Evolutionary conservation across 768 basidiomycete species (phyloP).

Genomic region (Rhodotorula toruloides): DNA sequence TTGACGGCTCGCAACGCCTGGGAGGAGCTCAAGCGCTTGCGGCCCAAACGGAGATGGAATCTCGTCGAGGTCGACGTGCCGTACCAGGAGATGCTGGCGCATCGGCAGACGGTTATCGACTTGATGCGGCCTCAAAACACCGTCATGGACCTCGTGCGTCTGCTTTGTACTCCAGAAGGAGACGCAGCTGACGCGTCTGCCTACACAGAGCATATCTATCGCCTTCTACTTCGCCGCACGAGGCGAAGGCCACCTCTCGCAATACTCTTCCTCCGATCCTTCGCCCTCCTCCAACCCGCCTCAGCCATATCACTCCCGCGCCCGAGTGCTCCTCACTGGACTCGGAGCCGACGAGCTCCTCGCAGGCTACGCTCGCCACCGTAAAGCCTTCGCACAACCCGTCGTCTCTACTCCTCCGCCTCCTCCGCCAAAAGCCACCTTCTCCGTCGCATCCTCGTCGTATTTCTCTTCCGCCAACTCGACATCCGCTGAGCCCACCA

Average conservation of each 20-base stretch:
- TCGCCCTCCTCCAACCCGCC: constrained; percentile 36
- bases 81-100: constrained; percentile 56
- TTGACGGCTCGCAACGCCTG: constrained; percentile 70
- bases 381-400: constrained; percentile 58
- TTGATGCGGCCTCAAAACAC: constrained; percentile 74
- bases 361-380: constrained; percentile 87
- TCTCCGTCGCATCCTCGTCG: not conserved
- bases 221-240: constrained; percentile 90
- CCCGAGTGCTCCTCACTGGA: constrained; percentile 80
- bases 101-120: constrained; percentile 63
- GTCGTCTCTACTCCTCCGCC: not conserved
- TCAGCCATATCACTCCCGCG: constrained; percentile 62
- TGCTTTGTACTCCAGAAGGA: not conserved
- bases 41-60: constrained; percentile 78
- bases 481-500: not conserved
- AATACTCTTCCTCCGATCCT: constrained; percentile 14
- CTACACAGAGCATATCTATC: constrained; percentile 73
- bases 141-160: constrained; percentile 81
- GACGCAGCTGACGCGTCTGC: not conserved
- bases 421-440: not conserved
- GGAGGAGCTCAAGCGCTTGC: constrained; percentile 68
- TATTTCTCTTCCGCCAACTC: not conserved
- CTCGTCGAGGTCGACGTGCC: constrained; percentile 86
- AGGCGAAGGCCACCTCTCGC: constrained; percentile 55
- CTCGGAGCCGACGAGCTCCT: constrained; percentile 92